Evolutionary conservation across 2,329 filamentous ascomycete genomes (phyloP), one percentile per base, ranked within the genome.

Genomic region (Penicillium sp.): DNA sequence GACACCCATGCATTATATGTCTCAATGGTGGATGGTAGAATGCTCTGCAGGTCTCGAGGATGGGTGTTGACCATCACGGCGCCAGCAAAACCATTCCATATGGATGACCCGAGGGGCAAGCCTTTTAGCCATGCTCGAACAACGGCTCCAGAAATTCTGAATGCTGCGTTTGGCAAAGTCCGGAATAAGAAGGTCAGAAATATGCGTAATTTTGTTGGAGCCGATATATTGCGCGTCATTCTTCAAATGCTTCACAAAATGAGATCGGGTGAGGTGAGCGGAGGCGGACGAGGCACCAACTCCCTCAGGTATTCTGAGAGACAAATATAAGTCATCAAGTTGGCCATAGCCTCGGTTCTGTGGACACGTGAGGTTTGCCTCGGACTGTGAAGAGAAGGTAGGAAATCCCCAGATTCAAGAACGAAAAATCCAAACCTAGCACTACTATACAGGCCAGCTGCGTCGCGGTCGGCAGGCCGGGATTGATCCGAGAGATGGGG

Each of bases 21-120:
- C 4, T 62, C 56, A 3, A 65, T 18, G 10, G 59, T 63, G 14
- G 59, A 57, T 42, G 62, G 62, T 22, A 61, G 27, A 24, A 61
- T 52, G 5, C 47, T 53, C 41, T 65, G 62, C 2, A 65, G 40
- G 8, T 63, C 42, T 3, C 24, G 14, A 18, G 61, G 57, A 4
- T 48, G 51, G 3, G 50, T 53, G 31, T 45, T 41, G 40, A 22
- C 41, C 61, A 63, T 65, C 1, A 63, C 22, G 7, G 57, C 29
- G 9, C 60, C 47, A n/a, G 45, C 55, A 51, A 60, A 50, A 18
- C 22, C 55, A 49, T 57, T 57, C 55, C 47, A 45, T 14, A 55
- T 51, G 7, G 52, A 31, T 36, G 50, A 21, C 11, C 45, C 13
- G 1, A 60, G 2, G 16, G 57, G 49, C 9, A 60, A 8, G 7